phyloP scores from a whole-genome alignment of 1,139 yeast genomes.

The Taphrina confusa region DNA sequence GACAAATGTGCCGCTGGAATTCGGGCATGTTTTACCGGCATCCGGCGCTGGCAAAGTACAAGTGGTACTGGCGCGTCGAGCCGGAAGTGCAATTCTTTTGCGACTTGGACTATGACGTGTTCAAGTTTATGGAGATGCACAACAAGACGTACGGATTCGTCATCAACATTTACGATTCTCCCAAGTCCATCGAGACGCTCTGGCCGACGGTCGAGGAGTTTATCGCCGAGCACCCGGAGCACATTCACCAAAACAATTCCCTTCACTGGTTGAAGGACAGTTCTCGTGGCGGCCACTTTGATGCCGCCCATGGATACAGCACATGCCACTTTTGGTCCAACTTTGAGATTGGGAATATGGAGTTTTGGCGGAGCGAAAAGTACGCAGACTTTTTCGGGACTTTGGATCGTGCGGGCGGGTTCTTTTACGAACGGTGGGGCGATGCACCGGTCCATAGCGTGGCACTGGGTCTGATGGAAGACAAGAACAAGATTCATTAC shows the following conservation, averaged over 20 bases:
- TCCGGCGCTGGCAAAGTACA: conserved; percentile 67
- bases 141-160: conserved; percentile 68
- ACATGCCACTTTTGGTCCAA: conserved; percentile 74
- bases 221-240: conserved; percentile 63
- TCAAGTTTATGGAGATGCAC: conserved; percentile 77
- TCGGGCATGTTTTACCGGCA: conserved; percentile 88
- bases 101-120: conserved; percentile 78
- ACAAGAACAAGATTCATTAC: conserved; percentile 26
- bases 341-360: conserved; percentile 68
- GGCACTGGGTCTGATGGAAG: conserved; percentile 28
- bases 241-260: conserved; percentile 66
- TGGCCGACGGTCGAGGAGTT: conserved; percentile 77
- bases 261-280: conserved; percentile 68
- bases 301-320: conserved; percentile 49
- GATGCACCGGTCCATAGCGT: conserved; percentile 79
- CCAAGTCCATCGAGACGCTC: conserved; percentile 73
- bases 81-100: conserved; percentile 79
- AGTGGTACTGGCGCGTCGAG: conserved; percentile 94
- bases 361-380: conserved; percentile 72
- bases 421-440: conserved; percentile 91
- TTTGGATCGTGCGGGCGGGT: conserved; percentile 79
- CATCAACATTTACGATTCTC: conserved; percentile 79
- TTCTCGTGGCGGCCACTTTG: conserved; percentile 58
- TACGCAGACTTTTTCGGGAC: conserved; percentile 67
- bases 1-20: conserved; percentile 90